Conservation (phyloP, 805 yeast genomes). For the Kazachstania taianensis region DNA sequence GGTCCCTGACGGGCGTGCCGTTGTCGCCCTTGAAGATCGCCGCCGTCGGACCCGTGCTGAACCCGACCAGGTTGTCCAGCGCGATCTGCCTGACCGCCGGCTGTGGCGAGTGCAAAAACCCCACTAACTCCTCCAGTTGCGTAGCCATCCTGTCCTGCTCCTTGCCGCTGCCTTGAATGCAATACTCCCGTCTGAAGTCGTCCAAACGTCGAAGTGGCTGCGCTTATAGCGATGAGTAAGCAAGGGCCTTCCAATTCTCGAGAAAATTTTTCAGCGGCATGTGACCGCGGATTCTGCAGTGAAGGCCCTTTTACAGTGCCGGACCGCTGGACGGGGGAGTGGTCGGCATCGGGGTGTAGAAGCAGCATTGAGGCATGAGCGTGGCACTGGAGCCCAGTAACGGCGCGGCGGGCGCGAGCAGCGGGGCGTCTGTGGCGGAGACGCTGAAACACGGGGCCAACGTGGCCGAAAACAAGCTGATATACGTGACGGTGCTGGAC, state of each 20-base stretch:
- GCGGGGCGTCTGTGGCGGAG: neutral
- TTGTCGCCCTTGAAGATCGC: slow-evolving; percentile 60
- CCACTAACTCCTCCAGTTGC: slow-evolving; percentile 55
- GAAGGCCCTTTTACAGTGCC: no score
- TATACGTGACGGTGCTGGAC: slow-evolving; percentile 32
- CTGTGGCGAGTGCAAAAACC: slow-evolving; percentile 72
- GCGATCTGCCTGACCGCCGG: slow-evolving; percentile 77
- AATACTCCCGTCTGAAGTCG: no score
- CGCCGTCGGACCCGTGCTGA: slow-evolving; percentile 60
- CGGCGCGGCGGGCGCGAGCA: neutral
- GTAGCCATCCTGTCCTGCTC: slow-evolving; percentile 32
- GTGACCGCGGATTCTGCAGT: no score
- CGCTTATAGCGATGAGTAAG: no score
- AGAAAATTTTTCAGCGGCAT: no score
- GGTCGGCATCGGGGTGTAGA: no score
- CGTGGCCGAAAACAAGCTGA: slow-evolving; percentile 18
- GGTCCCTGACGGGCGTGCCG: slow-evolving; percentile 59
- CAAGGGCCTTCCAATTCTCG: no score
- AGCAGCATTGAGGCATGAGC: no score
- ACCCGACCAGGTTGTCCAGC: slow-evolving; percentile 72
- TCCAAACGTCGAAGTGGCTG: no score
- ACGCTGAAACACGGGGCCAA: slow-evolving; percentile 12
- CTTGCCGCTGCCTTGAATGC: no score
- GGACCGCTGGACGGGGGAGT: no score
- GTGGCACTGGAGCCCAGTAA: neutral